phyloP scores from a whole-genome alignment of 169 alveolate genomes.

The Plasmodium vinckei region DNA sequence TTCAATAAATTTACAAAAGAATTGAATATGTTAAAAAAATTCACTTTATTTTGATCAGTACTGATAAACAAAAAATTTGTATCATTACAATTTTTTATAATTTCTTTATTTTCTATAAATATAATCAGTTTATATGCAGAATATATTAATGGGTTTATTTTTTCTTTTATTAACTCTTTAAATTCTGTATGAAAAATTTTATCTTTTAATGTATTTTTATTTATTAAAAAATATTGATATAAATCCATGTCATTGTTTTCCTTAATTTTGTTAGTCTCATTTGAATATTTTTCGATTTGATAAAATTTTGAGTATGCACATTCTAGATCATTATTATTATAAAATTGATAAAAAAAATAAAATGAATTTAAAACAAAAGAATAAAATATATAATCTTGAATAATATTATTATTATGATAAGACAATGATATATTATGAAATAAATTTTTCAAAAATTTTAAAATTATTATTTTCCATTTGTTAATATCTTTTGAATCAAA shows the following conservation, averaged over 20 bases:
- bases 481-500: slow-evolving; percentile 60
- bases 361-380: slow-evolving; percentile 68
- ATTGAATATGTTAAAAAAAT: slow-evolving; percentile 18
- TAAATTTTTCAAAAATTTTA: slow-evolving; percentile 17
- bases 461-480: slow-evolving; percentile 47
- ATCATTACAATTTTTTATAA: slow-evolving; percentile 11
- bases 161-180: slow-evolving; percentile 47
- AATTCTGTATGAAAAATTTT: slow-evolving; percentile 34
- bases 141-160: slow-evolving; percentile 61
- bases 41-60: neutral
- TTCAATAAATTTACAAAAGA: slow-evolving; percentile 9
- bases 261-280: neutral
- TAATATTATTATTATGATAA: slow-evolving; percentile 8
- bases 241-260: slow-evolving; percentile 19
- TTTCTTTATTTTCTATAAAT: slow-evolving; percentile 62
- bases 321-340: slow-evolving; percentile 15
- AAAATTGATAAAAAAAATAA: slow-evolving; percentile 68
- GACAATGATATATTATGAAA: slow-evolving; percentile 31
- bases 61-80: slow-evolving; percentile 13
- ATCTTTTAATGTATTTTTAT: slow-evolving; percentile 10
- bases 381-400: slow-evolving; percentile 39
- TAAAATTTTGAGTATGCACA: slow-evolving; percentile 21
- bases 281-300: slow-evolving; percentile 12
- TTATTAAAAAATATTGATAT: neutral
- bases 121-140: slow-evolving; percentile 49